Percentiles rank a stretch among this genome's conserved stretches.
phyloP scores from a whole-genome alignment of 1,284 basidiomycete genomes.

The Leccinum fallax region DNA sequence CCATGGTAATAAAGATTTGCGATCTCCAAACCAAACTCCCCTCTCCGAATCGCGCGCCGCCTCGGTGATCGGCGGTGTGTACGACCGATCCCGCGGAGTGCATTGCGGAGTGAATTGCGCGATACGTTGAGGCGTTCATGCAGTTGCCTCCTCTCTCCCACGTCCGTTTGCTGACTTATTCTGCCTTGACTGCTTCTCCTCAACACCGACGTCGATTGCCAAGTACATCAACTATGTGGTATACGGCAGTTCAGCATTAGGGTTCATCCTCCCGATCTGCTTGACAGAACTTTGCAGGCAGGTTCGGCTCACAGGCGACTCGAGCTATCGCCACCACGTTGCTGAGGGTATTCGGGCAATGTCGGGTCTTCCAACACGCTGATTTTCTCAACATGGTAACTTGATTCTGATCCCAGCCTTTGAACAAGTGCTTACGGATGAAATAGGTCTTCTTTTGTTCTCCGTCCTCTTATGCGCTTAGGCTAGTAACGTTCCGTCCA shows the following conservation, averaged over 20 bases:
- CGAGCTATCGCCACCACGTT: constrained; percentile 73
- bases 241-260: constrained; percentile 38
- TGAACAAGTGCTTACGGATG: constrained; percentile 12
- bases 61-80: too few relatives aligned
- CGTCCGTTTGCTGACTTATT: too few relatives aligned
- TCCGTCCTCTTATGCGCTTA: constrained; percentile 51
- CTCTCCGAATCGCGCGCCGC: too few relatives aligned
- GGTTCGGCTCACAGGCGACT: constrained; percentile 61
- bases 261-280: constrained; percentile 37
- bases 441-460: constrained; percentile 79
- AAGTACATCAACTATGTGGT: constrained; percentile 44
- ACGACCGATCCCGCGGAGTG: too few relatives aligned
- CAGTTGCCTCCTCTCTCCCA: too few relatives aligned
- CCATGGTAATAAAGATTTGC: too few relatives aligned
- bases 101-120: too few relatives aligned
- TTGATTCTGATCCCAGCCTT: constrained; percentile 22
- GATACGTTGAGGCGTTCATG: too few relatives aligned
- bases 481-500: constrained; percentile 54
- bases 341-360: constrained; percentile 64
- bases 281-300: constrained; percentile 72
- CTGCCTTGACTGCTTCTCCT: too few relatives aligned
- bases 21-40: too few relatives aligned
- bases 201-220: constrained; percentile 23
- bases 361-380: constrained; percentile 72
- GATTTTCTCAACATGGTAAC: constrained; percentile 77